Base-by-base conservation (phyloP, 495 filamentous ascomycete genomes). In the Margaritispora aquatica region DNA sequence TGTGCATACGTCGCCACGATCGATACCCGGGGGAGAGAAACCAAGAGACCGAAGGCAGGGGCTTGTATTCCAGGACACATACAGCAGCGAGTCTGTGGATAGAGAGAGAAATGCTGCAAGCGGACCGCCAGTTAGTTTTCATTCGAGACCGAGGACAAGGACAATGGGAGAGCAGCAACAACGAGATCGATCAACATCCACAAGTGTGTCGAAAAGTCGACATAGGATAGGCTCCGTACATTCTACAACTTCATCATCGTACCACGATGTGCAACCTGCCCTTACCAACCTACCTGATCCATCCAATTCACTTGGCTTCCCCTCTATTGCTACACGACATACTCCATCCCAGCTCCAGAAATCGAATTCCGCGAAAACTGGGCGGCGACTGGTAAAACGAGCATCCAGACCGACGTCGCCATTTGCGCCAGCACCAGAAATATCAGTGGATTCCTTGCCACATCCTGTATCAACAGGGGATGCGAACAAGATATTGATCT, bases 401-500 rank as follows among this genome's bases (percentile, higher is more conserved):
- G 64, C 63, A 24, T 72, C 77, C 8, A 55, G 77, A 7, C 75
- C 79, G 15, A 73, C 75, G 1, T 81, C 79, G 19, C 79, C 80
- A 17, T 56, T 75, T 21, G 60, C 74, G 46, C 75, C 73, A 3
- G 59, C 60, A 55, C 61, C 64, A 27, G 59, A 64, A 41, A 78
- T 79, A 0, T 78, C 75, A 2, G 73, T 81, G 34, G 80, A 82
- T 66, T 81, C 79, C 2, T 63, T 83, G 11, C 79, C 76, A 2
- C 69, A 76, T 26, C 81, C 83, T 1, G 76, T 86, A 17, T 79
- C 78, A 15, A 82, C 84, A 5, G 74, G 77, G 13, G 81, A 88
- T 69, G 82, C 81, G 19, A 81, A 84, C 57, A 84, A 76, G 60
- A 78, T 90, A 13, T 69, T 88, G 55, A 74, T 80, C 61, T 66